Percentiles rank a stretch among this genome's conserved stretches.
Conservation (phyloP, 176 grass and related monocot genomes). For the Ensete glaucum region DNA sequence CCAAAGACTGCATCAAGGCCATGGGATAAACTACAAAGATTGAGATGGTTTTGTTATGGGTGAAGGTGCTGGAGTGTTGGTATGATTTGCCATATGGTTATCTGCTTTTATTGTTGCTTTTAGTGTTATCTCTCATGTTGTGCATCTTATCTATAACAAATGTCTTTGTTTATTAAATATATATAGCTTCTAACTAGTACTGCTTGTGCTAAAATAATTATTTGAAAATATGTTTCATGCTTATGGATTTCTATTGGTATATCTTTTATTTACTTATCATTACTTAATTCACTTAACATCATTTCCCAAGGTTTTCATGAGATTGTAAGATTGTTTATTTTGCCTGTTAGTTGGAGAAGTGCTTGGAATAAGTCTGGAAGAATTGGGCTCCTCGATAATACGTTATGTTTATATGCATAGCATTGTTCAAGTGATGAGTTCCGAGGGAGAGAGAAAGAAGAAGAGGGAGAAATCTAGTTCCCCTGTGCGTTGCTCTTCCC, state of each 20-base stretch:
- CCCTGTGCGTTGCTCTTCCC: no score
- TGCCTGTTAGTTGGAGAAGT: neutral
- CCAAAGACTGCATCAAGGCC: constrained; percentile 50
- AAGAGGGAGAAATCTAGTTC: no score
- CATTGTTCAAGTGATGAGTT: no score
- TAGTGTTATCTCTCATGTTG: constrained; percentile 7
- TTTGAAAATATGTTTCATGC: neutral
- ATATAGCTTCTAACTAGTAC: neutral
- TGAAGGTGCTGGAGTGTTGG: constrained; percentile 55
- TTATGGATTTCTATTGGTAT: neutral
- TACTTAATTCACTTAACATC: neutral
- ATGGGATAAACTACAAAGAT: constrained; percentile 37
- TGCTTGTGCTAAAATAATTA: neutral
- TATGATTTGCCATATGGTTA: constrained; percentile 6
- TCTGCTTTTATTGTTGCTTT: neutral
- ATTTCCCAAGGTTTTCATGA: neutral
- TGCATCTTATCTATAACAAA: neutral
- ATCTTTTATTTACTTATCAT: neutral
- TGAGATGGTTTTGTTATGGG: constrained; percentile 68
- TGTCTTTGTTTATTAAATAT: neutral
- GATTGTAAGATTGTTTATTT: neutral
- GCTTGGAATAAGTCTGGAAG: neutral
- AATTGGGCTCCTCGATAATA: no score
- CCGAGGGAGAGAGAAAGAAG: no score
- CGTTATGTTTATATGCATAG: no score